Evolutionary conservation across 805 yeast genomes (phyloP).

Genomic region (Sugiyamaella americana): DNA sequence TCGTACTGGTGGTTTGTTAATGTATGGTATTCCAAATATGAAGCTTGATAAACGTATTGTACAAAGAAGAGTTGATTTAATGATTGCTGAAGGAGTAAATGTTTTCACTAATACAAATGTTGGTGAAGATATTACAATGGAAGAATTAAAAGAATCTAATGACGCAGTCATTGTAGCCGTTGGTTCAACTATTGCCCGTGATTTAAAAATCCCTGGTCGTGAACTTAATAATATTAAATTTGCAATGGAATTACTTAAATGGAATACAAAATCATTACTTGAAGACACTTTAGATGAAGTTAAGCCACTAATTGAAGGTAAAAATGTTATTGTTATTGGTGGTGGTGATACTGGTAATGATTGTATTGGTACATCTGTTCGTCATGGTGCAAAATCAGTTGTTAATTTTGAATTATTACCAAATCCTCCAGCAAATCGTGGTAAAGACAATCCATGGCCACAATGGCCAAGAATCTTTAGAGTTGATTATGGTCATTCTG

Average conservation of each 20-base stretch:
- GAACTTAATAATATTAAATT: slow-evolving; percentile 81
- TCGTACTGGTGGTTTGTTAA: slow-evolving; percentile 92
- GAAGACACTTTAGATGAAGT: slow-evolving; percentile 75
- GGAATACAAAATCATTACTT: slow-evolving; percentile 85
- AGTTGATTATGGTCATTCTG: slow-evolving; percentile 96
- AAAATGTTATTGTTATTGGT: slow-evolving; percentile 92
- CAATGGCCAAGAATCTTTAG: slow-evolving; percentile 99
- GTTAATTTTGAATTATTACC: slow-evolving; percentile 92
- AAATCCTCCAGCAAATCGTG: slow-evolving; percentile 77
- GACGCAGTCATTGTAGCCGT: slow-evolving; percentile 90
- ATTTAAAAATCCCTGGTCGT: slow-evolving; percentile 90
- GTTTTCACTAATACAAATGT: slow-evolving; percentile 72
- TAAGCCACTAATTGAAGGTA: slow-evolving; percentile 65
- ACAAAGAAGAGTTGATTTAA: slow-evolving; percentile 84
- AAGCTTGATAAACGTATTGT: slow-evolving; percentile 90
- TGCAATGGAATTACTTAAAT: slow-evolving; percentile 87
- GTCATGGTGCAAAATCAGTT: slow-evolving; percentile 95
- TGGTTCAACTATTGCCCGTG: slow-evolving; percentile 96
- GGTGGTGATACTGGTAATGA: slow-evolving; percentile 99
- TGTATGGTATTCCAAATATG: slow-evolving; percentile 99
- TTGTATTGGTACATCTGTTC: slow-evolving; percentile 93
- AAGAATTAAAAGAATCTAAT: slow-evolving; percentile 52
- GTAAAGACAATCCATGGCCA: slow-evolving; percentile 98
- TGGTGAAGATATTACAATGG: slow-evolving; percentile 75
- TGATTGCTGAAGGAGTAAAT: slow-evolving; percentile 83